Evolutionary conservation across 169 alveolate species (phyloP).

Genomic region (Toxoplasma gondii): DNA sequence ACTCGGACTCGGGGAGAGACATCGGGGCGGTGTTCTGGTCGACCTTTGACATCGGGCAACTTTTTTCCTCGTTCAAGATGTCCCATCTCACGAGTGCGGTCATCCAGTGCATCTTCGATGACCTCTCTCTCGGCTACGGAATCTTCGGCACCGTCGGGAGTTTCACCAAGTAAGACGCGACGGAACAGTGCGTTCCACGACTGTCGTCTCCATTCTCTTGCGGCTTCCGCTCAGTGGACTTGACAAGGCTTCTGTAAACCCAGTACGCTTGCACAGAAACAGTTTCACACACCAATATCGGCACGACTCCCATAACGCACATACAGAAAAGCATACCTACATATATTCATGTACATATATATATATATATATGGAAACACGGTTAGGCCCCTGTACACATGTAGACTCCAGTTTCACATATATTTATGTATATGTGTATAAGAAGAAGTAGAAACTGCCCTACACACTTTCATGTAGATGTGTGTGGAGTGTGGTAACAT

Average conservation of each 20-base stretch:
- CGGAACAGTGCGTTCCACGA: too few relatives aligned
- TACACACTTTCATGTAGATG: too few relatives aligned
- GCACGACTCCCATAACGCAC: too few relatives aligned
- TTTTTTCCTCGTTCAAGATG: conserved; percentile 27
- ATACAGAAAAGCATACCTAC: not conserved
- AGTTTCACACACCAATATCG: not conserved
- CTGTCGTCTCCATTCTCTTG: too few relatives aligned
- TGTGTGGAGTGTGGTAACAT: too few relatives aligned
- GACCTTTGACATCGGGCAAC: conserved; percentile 53
- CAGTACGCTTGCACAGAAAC: not conserved
- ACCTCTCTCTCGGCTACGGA: conserved; percentile 62
- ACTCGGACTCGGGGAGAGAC: conserved; percentile 51
- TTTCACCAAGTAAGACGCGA: conserved; percentile 60
- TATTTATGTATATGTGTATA: too few relatives aligned
- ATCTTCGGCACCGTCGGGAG: conserved; percentile 59
- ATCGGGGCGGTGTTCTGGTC: conserved; percentile 34
- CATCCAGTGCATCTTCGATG: conserved; percentile 38
- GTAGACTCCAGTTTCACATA: not conserved
- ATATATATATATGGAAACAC: not conserved
- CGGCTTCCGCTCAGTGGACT: too few relatives aligned
- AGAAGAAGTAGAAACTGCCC: too few relatives aligned
- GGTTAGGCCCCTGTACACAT: too few relatives aligned
- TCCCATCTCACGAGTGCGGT: conserved; percentile 43
- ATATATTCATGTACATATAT: too few relatives aligned
- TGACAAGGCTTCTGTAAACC: not conserved